These are phyloP conservation scores for Flaveria trinervia DNA, from an alignment of 129 eudicot genomes.

Conservation along the genomic window DNA sequence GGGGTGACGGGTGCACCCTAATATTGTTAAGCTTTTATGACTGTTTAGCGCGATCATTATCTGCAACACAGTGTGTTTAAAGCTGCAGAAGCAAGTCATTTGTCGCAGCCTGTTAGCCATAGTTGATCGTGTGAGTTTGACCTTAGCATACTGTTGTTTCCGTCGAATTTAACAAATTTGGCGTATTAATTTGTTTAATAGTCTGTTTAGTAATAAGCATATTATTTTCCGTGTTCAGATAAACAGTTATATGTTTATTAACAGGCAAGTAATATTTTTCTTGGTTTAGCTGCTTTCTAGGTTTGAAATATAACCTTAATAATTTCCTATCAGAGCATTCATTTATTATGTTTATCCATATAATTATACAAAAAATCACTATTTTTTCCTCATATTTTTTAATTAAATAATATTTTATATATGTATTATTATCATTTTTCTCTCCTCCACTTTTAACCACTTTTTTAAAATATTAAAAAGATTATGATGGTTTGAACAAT, in stretches of 20 bases:
- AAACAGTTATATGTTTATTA: neutral
- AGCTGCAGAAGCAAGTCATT: conserved; percentile 30
- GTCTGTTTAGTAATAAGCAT: neutral
- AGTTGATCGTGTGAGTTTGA: conserved; percentile 28
- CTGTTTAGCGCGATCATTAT: conserved; percentile 9
- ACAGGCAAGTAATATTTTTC: neutral
- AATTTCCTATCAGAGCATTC: too few relatives aligned
- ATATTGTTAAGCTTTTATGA: conserved; percentile 8
- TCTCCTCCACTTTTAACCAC: too few relatives aligned
- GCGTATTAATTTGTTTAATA: neutral
- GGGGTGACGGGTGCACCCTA: conserved; percentile 66
- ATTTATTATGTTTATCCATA: too few relatives aligned
- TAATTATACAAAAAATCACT: too few relatives aligned
- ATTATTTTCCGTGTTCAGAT: conserved; percentile 2
- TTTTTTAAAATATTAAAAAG: too few relatives aligned
- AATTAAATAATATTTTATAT: too few relatives aligned
- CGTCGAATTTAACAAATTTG: neutral
- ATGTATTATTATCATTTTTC: too few relatives aligned
- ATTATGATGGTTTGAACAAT: too few relatives aligned
- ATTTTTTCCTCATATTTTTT: too few relatives aligned
- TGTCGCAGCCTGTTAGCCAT: conserved; percentile 14
- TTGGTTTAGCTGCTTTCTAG: too few relatives aligned
- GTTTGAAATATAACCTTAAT: too few relatives aligned
- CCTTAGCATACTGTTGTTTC: conserved; percentile 18
- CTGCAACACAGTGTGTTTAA: conserved; percentile 28